Evolutionary conservation across 345 rosid genomes (phyloP).

Genomic region (Mallotus nudiflorus): DNA sequence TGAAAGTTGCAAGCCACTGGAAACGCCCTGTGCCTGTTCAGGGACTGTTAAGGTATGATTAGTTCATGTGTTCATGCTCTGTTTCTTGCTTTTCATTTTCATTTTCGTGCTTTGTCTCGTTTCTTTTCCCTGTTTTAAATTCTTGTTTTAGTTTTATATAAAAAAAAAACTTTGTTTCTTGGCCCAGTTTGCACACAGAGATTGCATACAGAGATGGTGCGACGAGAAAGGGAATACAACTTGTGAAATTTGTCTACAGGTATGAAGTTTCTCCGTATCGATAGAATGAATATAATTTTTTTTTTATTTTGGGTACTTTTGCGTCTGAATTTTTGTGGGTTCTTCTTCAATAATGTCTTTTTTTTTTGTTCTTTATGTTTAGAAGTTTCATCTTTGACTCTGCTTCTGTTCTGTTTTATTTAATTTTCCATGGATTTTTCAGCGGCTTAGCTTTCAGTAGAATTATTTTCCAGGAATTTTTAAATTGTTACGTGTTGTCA

Average conservation of each 20-base stretch:
- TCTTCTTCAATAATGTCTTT: constrained; percentile 1
- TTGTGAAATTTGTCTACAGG: constrained; percentile 98
- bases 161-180: background rate
- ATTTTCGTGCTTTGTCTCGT: background rate
- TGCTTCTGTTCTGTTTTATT: background rate
- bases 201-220: constrained; percentile 99
- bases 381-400: constrained; percentile 15
- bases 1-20: constrained; percentile 62
- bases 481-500: background rate
- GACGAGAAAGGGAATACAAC: constrained; percentile 89
- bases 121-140: no score
- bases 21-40: constrained; percentile 93
- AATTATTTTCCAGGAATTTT: background rate
- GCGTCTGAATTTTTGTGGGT: background rate
- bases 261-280: constrained; percentile 7
- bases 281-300: background rate
- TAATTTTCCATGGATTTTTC: constrained; percentile 3
- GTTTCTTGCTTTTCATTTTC: no score
- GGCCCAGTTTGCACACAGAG: constrained; percentile 76
- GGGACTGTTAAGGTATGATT: constrained; percentile 79
- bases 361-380: constrained; percentile 1
- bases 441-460: background rate
- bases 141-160: background rate
- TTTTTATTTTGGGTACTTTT: background rate
- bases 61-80: background rate